Conservation (phyloP, 2,329 filamentous ascomycete genomes). For the Colletotrichum truncatum region DNA sequence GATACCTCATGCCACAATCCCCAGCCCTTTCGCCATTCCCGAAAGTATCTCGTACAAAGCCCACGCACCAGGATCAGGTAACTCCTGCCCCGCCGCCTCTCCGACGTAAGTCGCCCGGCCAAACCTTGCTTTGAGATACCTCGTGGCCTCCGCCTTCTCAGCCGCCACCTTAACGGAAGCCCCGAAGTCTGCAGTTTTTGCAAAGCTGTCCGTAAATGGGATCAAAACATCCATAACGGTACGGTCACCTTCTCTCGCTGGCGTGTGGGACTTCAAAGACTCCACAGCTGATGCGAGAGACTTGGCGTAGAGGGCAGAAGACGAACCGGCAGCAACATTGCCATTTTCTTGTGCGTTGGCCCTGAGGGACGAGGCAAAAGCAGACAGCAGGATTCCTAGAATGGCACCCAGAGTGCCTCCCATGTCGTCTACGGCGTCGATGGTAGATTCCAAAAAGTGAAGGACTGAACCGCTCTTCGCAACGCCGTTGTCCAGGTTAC, state of each 20-base stretch:
- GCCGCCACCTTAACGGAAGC: conserved; percentile 49
- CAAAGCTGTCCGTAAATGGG: conserved; percentile 33
- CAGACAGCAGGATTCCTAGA: conserved; percentile 39
- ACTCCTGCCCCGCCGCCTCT: conserved; percentile 37
- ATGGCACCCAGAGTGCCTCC: conserved; percentile 46
- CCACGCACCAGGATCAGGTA: conserved; percentile 43
- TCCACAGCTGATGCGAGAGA: conserved; percentile 34
- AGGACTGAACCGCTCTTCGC: conserved; percentile 42
- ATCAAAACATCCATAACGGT: conserved; percentile 36
- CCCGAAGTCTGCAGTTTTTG: conserved; percentile 24
- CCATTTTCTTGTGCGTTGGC: neutral
- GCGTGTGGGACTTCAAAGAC: conserved; percentile 36
- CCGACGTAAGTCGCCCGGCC: conserved; percentile 40
- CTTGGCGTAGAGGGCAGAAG: conserved; percentile 30
- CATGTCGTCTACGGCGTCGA: conserved; percentile 46
- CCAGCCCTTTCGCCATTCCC: neutral
- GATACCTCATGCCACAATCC: too few relatives aligned
- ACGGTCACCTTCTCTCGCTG: conserved; percentile 38
- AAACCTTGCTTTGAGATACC: conserved; percentile 38
- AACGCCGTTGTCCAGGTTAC: conserved; percentile 38
- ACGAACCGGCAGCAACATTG: neutral
- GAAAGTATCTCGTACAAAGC: conserved; percentile 39
- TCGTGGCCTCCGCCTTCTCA: conserved; percentile 40
- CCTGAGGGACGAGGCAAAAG: conserved; percentile 33
- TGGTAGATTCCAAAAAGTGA: conserved; percentile 38